phyloP scores from a whole-genome alignment of 768 basidiomycete genomes.

The Mycena chlorophos region DNA sequence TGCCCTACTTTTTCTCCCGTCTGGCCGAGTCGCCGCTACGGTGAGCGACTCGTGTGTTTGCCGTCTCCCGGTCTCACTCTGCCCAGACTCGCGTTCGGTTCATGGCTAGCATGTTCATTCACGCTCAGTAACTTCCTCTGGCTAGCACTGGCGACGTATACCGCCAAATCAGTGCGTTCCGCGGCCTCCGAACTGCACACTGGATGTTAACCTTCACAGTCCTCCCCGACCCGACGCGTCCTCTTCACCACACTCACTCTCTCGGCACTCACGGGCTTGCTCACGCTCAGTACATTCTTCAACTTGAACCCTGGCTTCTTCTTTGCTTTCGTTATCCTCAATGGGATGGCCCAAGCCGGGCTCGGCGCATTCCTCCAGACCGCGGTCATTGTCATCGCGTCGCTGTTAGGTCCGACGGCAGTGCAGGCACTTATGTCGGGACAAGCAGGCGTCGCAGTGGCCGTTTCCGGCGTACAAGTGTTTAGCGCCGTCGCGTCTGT shows the following conservation, averaged over 20 bases:
- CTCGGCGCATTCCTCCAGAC: conserved; percentile 77
- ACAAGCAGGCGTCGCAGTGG: conserved; percentile 83
- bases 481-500: conserved; percentile 61
- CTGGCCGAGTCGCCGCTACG: conserved; percentile 59
- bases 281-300: conserved; percentile 69
- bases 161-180: conserved; percentile 63
- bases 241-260: conserved; percentile 52
- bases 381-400: conserved; percentile 76
- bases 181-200: not conserved
- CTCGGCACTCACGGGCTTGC: conserved; percentile 52
- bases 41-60: not conserved
- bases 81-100: conserved; percentile 53
- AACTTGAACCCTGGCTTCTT: conserved; percentile 54
- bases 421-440: conserved; percentile 81
- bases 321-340: conserved; percentile 64
- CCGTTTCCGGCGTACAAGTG: conserved; percentile 76
- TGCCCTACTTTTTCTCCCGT: conserved; percentile 76
- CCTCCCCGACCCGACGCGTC: conserved; percentile 60
- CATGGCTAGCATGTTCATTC: conserved; percentile 63
- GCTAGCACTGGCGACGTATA: conserved; percentile 72
- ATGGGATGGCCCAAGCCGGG: conserved; percentile 57
- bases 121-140: conserved; percentile 68
- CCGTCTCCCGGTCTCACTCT: not conserved
- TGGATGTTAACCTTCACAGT: conserved; percentile 37
- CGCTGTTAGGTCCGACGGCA: conserved; percentile 71